Percentiles rank a stretch among this genome's conserved stretches.
These are phyloP conservation scores for Podaxis carcinomalis DNA, from an alignment of 768 basidiomycete genomes.

Conservation along the genomic window DNA sequence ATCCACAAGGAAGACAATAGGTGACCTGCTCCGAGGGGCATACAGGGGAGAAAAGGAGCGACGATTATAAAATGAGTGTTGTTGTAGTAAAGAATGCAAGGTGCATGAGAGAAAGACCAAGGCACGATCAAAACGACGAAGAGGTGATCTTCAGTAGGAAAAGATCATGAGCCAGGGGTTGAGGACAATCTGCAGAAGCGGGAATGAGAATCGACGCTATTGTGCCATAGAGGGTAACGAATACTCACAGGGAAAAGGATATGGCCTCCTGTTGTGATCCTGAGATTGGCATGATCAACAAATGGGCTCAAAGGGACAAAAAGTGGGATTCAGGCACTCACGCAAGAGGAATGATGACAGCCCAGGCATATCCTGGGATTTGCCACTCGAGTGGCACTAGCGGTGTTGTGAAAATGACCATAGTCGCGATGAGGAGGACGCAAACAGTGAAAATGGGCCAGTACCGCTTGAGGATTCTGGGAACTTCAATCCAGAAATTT, in stretches of 20 bases:
- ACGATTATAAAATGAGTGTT: conserved; percentile 17
- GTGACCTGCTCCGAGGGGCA: neutral
- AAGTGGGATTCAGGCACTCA: conserved; percentile 30
- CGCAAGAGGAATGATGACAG: conserved; percentile 72
- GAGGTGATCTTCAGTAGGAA: conserved; percentile 37
- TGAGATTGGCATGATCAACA: conserved; percentile 21
- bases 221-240: neutral
- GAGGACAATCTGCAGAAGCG: conserved; percentile 55
- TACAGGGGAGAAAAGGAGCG: conserved; percentile 14
- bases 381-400: conserved; percentile 62
- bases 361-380: conserved; percentile 62
- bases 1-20: neutral
- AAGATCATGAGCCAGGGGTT: conserved; percentile 92
- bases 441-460: conserved; percentile 59
- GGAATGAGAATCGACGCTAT: conserved; percentile 5
- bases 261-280: conserved; percentile 61
- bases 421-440: conserved; percentile 42
- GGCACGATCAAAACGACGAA: neutral
- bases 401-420: conserved; percentile 50
- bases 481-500: conserved; percentile 90
- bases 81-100: conserved; percentile 1
- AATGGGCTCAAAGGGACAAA: neutral
- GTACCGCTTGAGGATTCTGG: conserved; percentile 78
- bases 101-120: neutral
- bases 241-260: conserved; percentile 68